These are phyloP conservation scores for Hordeum pubiflorum DNA, from an alignment of 202 grass and related monocot species.

Conservation along the genomic window DNA sequence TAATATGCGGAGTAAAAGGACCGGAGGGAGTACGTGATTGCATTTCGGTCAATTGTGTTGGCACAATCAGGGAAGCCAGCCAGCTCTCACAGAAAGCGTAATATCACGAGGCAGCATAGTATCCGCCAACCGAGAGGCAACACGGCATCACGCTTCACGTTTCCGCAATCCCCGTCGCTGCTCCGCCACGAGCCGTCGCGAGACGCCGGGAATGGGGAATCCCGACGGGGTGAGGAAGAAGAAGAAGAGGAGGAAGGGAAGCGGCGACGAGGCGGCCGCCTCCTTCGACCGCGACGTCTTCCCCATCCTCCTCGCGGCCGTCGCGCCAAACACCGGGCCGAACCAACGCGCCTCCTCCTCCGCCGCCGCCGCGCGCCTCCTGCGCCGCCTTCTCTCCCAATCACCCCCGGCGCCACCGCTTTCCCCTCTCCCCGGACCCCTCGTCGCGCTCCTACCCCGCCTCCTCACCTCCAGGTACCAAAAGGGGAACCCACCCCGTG, in stretches of 20 bases:
- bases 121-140: not conserved
- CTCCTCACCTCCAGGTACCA: constrained; percentile 51
- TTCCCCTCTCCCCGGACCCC: constrained; percentile 20
- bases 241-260: constrained; percentile 31
- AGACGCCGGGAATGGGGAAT: constrained; percentile 2
- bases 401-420: not conserved
- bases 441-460: constrained; percentile 55
- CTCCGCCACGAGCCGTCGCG: constrained; percentile 5
- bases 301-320: constrained; percentile 57
- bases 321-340: not conserved
- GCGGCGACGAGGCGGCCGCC: not conserved
- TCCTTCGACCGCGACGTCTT: constrained; percentile 36
- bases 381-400: constrained; percentile 42
- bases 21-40: no score
- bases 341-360: not conserved
- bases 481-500: not conserved
- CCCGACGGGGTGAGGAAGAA: constrained; percentile 1
- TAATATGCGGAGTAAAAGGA: no score
- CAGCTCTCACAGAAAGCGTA: not conserved
- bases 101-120: fast-evolving
- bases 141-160: fast-evolving
- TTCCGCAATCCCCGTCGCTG: not conserved
- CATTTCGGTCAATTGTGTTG: no score
- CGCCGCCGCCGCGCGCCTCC: constrained; percentile 17
- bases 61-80: not conserved